phyloP scores from a whole-genome alignment of 306 rosid species.

The Vigna unguiculata region DNA sequence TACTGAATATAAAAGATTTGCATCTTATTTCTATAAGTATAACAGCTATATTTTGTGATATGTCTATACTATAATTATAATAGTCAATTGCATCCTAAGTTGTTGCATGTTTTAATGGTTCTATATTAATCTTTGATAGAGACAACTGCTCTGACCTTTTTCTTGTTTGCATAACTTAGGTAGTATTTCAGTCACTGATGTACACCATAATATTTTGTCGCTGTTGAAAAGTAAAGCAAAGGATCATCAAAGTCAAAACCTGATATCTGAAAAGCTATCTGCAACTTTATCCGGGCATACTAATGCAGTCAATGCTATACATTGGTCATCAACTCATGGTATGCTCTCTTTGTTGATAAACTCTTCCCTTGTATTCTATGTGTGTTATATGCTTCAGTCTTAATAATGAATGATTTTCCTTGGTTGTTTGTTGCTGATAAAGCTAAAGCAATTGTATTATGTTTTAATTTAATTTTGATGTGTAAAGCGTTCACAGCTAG shows the following conservation, averaged over 20 bases:
- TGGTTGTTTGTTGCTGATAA: slow-evolving; percentile 16
- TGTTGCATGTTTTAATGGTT: slow-evolving; percentile 27
- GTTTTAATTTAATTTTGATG: slow-evolving; percentile 4
- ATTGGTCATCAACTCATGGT: slow-evolving; percentile 88
- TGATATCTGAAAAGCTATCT: slow-evolving; percentile 57
- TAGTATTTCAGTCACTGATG: slow-evolving; percentile 63
- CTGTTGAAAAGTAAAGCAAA: slow-evolving; percentile 64
- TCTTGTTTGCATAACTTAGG: slow-evolving; percentile 55
- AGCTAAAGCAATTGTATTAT: slow-evolving; percentile 14
- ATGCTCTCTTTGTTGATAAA: slow-evolving; percentile 39
- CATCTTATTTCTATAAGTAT: background rate
- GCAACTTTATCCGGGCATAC: slow-evolving; percentile 60
- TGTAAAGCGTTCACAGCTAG: slow-evolving; percentile 11
- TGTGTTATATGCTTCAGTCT: slow-evolving; percentile 11
- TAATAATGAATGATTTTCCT: slow-evolving; percentile 8
- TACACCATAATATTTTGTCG: slow-evolving; percentile 57
- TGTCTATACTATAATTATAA: background rate
- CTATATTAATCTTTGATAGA: slow-evolving; percentile 2
- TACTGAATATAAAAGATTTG: background rate
- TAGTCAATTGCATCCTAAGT: too few species aligned
- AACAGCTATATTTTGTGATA: too few species aligned
- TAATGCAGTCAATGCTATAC: slow-evolving; percentile 76
- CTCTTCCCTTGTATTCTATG: slow-evolving; percentile 22
- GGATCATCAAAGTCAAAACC: slow-evolving; percentile 43
- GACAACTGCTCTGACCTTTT: slow-evolving; percentile 26